Percentiles rank a stretch among this genome's conserved stretches.
Evolutionary conservation across 1,284 basidiomycete genomes (phyloP).

Genomic region (Ganoderma multipileum): DNA sequence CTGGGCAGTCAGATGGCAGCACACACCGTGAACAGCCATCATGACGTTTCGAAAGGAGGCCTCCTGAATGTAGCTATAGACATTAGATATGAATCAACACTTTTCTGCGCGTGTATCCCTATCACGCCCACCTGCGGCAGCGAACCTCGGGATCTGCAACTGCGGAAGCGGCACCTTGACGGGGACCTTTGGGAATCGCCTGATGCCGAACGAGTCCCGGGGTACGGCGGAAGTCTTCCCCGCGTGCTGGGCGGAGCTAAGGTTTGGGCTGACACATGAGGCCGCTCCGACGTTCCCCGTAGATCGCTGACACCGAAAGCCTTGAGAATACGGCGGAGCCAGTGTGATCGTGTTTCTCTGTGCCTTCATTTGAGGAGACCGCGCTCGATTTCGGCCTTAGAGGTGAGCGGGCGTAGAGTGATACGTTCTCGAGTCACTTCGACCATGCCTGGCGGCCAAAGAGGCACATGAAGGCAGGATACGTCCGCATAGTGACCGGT

Average conservation of each 20-base stretch:
- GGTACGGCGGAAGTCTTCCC: background rate
- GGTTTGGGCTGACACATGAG: background rate
- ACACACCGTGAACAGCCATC: background rate
- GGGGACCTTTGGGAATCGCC: background rate
- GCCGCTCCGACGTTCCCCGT: background rate
- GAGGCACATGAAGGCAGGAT: background rate
- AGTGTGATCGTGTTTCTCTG: background rate
- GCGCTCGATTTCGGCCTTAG: background rate
- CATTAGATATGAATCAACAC: background rate
- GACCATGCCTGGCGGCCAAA: background rate
- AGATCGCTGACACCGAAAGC: background rate
- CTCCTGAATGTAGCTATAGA: background rate
- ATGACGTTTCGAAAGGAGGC: background rate
- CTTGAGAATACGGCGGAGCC: slow-evolving; percentile 1
- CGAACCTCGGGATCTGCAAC: background rate
- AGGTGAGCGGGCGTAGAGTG: background rate
- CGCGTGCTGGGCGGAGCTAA: background rate
- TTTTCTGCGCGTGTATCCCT: background rate
- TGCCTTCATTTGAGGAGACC: background rate
- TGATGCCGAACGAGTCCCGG: background rate
- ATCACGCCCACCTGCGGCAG: background rate
- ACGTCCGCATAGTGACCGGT: background rate
- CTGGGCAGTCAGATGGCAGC: slow-evolving; percentile 10
- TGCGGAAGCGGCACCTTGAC: background rate
- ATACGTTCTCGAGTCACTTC: background rate